Base-by-base conservation (phyloP, 225 moss, liverwort and hornwort species). In the Asterella californica region DNA sequence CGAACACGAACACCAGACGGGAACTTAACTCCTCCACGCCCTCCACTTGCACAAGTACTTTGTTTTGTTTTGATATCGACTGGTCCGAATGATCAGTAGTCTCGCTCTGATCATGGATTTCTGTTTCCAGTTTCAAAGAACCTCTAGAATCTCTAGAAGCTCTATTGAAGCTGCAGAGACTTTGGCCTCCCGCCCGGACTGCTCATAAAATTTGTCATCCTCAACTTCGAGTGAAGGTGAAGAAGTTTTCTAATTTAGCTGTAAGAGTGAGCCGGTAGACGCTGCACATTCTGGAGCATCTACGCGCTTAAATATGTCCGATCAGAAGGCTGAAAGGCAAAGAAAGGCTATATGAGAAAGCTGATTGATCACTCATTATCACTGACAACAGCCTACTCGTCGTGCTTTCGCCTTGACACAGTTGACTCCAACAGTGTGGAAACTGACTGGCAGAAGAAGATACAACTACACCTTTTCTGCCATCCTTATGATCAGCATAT, bases 251-350 rank as follows among this genome's bases (percentile, higher is more conserved):
- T 33, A 33, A 14, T n/a, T n/a, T 32, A 30, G 65, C 15, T 65
- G 65, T 65, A 65, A 65, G 65, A 65, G 65, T 65, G 32, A 65
- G 65, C 65, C 32, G 65, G 65, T 32, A 29, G 65, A 33, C 10
- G 65, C 65, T 65, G 65, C 32, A 10, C 32, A 65, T 30, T 65
- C 30, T 65, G 65, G 14, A 29, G 15, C 14, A n/a, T 3, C 11
- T 10, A 32, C 22, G 11, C 32, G 32, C 33, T 33, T 65, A 65
- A 65, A 65, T 65, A 65, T 24, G 2, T 19, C 17, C 12, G 52
- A 52, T 14, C 52, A 17, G 52, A 14, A 12, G 12, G 1, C 52
- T n/a, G n/a, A n/a, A n/a, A n/a, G n/a, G n/a, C n/a, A n/a, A n/a
- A n/a, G n/a, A 42, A 7, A 42, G 42, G 42, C 7, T 42, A 7